Conservation (phyloP, 169 alveolate genomes). For the Plasmodium gonderi region DNA sequence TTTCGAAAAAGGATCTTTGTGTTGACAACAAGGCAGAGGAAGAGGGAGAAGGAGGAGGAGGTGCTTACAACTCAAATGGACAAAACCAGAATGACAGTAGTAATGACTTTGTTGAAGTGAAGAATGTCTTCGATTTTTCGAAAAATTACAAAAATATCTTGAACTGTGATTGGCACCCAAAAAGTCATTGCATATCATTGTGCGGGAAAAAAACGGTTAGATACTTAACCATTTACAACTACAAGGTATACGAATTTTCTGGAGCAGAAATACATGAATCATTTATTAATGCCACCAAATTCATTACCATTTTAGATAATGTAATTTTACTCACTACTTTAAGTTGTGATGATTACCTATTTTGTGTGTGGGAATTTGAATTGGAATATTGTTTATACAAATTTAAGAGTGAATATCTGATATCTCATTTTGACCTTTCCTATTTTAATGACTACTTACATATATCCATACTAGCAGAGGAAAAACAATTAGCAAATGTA, state of each 20-base stretch:
- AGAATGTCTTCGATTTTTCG: constrained; percentile 44
- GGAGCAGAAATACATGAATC: constrained; percentile 37
- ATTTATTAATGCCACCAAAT: constrained; percentile 45
- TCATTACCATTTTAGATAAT: constrained; percentile 43
- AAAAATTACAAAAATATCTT: constrained; percentile 52
- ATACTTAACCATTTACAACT: constrained; percentile 60
- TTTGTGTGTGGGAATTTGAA: constrained; percentile 74
- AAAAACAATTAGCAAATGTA: constrained; percentile 59
- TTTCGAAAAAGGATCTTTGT: neutral
- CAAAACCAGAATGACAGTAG: neutral
- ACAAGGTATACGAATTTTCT: constrained; percentile 69
- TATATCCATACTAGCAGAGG: constrained; percentile 55
- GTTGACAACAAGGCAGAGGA: neutral
- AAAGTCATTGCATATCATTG: constrained; percentile 63
- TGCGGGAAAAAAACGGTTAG: constrained; percentile 59
- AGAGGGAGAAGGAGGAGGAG: neutral
- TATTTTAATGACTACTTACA: constrained; percentile 31
- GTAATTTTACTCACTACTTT: constrained; percentile 41
- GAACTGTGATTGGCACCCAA: constrained; percentile 74
- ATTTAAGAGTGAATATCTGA: constrained; percentile 55
- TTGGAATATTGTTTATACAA: constrained; percentile 64
- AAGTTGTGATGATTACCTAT: constrained; percentile 62
- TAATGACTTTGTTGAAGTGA: constrained; percentile 14
- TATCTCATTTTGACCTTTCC: constrained; percentile 66
- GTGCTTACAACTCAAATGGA: neutral